Conservation (phyloP, 441 rosid genomes). For the Metrosideros polymorpha region DNA sequence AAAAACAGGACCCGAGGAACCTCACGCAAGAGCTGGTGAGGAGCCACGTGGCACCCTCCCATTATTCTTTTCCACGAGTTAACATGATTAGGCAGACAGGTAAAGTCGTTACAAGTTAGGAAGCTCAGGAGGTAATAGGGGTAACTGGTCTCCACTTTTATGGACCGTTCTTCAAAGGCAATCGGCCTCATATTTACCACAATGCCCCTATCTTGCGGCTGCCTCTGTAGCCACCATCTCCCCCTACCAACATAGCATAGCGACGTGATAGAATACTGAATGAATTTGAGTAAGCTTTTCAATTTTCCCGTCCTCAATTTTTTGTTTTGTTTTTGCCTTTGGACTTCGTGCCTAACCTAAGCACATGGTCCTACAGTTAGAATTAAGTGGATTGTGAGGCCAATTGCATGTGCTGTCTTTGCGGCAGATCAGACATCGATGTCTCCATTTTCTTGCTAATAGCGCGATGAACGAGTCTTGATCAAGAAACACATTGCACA, state of each 20-base stretch:
- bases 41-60: slow-evolving; percentile 4
- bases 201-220: slow-evolving; percentile 12
- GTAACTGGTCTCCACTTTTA: slow-evolving; percentile 29
- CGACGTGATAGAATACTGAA: not conserved
- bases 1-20: not conserved
- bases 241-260: not conserved
- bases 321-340: not conserved
- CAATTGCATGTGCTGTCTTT: not conserved
- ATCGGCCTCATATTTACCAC: not conserved
- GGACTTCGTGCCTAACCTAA: not conserved
- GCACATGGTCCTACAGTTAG: not conserved
- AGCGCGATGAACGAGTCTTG: not conserved
- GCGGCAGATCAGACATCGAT: not conserved
- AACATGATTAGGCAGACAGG: slow-evolving; percentile 44
- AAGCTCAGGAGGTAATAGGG: slow-evolving; percentile 19
- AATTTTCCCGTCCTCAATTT: not conserved
- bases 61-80: not conserved
- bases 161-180: slow-evolving; percentile 15
- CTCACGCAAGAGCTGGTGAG: not conserved
- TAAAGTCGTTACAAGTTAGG: slow-evolving; percentile 45
- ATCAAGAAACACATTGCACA: not conserved
- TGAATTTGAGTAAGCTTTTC: not conserved
- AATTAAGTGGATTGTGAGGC: not conserved
- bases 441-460: not conserved
- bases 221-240: not conserved